These are phyloP conservation scores for Mycena leptocephala DNA, from an alignment of 768 basidiomycete genomes.

Conservation along the genomic window DNA sequence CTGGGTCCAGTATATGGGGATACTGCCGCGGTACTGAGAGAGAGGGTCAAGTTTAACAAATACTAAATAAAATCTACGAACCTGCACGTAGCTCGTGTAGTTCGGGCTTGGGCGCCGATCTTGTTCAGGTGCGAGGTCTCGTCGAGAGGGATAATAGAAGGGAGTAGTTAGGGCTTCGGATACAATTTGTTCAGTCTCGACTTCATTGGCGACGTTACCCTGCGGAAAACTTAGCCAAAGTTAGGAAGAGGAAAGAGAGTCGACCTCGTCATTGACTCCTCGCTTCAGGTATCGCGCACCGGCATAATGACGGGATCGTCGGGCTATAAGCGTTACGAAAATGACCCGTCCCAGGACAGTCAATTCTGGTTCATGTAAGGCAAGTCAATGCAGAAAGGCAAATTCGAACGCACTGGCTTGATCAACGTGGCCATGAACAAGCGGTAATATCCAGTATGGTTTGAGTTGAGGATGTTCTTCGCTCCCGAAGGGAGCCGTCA, in stretches of 20 bases:
- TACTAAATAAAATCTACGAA: slow-evolving; percentile 33
- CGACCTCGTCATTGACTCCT: slow-evolving; percentile 91
- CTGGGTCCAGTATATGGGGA: slow-evolving; percentile 97
- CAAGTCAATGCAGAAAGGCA: background rate
- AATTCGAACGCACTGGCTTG: slow-evolving; percentile 86
- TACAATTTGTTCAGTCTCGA: slow-evolving; percentile 98
- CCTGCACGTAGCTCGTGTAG: slow-evolving; percentile 97
- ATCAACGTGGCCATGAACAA: slow-evolving; percentile 97
- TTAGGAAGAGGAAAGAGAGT: slow-evolving; percentile 43
- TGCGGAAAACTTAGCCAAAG: slow-evolving; percentile 46
- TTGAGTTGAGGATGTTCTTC: slow-evolving; percentile 58
- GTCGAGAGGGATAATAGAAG: slow-evolving; percentile 81
- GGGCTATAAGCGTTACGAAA: slow-evolving; percentile 95
- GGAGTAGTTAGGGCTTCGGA: slow-evolving; percentile 92
- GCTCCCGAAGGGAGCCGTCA: slow-evolving; percentile 76
- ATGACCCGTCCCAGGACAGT: slow-evolving; percentile 92
- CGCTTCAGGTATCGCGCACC: slow-evolving; percentile 96
- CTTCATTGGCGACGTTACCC: slow-evolving; percentile 99
- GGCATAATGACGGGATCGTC: slow-evolving; percentile 95
- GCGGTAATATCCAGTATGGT: slow-evolving; percentile 90
- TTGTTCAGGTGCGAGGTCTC: slow-evolving; percentile 48
- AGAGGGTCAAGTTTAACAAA: background rate
- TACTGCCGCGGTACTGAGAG: slow-evolving; percentile 91
- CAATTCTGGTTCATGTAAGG: slow-evolving; percentile 72
- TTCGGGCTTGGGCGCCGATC: slow-evolving; percentile 81